phyloP scores from a whole-genome alignment of 352 stramenopile genomes.

The Elongisporangium senticosum region DNA sequence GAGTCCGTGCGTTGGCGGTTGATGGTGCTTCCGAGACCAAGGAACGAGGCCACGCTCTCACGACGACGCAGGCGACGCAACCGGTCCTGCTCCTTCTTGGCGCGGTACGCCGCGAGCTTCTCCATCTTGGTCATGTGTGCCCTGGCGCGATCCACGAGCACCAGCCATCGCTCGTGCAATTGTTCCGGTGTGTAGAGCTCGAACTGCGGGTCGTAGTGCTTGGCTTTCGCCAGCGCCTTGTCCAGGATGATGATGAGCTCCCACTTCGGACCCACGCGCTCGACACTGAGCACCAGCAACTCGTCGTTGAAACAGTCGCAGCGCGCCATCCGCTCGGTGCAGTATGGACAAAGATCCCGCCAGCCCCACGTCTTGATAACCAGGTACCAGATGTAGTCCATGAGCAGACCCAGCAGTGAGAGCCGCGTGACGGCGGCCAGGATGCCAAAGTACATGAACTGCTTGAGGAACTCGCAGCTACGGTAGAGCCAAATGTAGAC shows the following conservation, averaged over 20 bases:
- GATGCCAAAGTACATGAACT: slow-evolving; percentile 66
- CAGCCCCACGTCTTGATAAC: slow-evolving; percentile 54
- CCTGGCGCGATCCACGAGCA: slow-evolving; percentile 43
- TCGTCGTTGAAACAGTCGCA: slow-evolving; percentile 76
- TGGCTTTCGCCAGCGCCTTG: slow-evolving; percentile 32
- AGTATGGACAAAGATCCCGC: slow-evolving; percentile 59
- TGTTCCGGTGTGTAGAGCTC: slow-evolving; percentile 49
- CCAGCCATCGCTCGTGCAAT: slow-evolving; percentile 47
- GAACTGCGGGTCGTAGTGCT: slow-evolving; percentile 44
- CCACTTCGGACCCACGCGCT: slow-evolving; percentile 59
- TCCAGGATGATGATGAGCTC: slow-evolving; percentile 57
- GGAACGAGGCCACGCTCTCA: slow-evolving; percentile 23
- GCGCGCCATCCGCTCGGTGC: slow-evolving; percentile 49
- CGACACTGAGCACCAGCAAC: slow-evolving; percentile 48
- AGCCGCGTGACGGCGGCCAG: slow-evolving; percentile 52
- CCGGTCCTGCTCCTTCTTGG: slow-evolving; percentile 39
- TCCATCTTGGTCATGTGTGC: slow-evolving; percentile 55
- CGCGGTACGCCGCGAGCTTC: slow-evolving; percentile 43
- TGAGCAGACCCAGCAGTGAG: slow-evolving; percentile 42
- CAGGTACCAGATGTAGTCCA: slow-evolving; percentile 48
- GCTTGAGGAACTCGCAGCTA: slow-evolving; percentile 52
- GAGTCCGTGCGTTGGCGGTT: background rate
- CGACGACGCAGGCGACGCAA: slow-evolving; percentile 21
- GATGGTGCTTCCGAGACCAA: slow-evolving; percentile 5
- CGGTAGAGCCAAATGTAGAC: slow-evolving; percentile 65